These are phyloP conservation scores for Bretziella fagacearum DNA, from an alignment of 2,329 filamentous ascomycete genomes.

Conservation along the genomic window DNA sequence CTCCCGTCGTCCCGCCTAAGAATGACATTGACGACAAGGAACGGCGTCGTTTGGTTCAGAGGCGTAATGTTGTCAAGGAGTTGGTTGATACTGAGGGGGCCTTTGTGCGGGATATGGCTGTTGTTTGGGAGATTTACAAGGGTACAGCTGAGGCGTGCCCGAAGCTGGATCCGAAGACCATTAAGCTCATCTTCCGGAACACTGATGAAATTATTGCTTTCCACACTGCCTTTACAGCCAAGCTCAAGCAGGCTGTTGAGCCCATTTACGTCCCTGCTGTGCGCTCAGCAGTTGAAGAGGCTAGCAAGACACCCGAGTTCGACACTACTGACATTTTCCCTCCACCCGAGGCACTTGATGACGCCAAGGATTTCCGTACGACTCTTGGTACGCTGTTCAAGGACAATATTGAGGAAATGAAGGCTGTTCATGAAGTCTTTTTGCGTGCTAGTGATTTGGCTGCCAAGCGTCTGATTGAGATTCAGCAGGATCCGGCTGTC, in stretches of 20 bases:
- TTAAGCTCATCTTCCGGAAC: constrained; percentile 84
- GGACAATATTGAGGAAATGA: constrained; percentile 42
- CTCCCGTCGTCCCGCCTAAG: constrained; percentile 13
- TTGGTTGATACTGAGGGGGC: constrained; percentile 76
- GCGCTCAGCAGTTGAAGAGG: neutral
- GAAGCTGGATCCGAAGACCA: constrained; percentile 63
- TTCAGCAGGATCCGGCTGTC: constrained; percentile 45
- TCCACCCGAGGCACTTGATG: constrained; percentile 26
- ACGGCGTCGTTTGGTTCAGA: constrained; percentile 57
- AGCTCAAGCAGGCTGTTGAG: constrained; percentile 65
- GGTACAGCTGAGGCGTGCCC: constrained; percentile 72
- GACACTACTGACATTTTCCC: constrained; percentile 27
- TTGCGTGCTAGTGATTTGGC: constrained; percentile 46
- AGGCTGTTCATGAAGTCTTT: constrained; percentile 42
- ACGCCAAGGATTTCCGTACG: constrained; percentile 36
- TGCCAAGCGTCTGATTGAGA: constrained; percentile 42
- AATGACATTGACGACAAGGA: constrained; percentile 23
- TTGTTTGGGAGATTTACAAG: constrained; percentile 95
- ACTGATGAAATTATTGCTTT: constrained; percentile 81
- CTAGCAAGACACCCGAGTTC: constrained; percentile 22
- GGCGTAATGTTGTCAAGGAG: constrained; percentile 76
- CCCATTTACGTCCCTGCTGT: constrained; percentile 52
- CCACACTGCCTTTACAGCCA: constrained; percentile 59
- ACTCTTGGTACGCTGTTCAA: constrained; percentile 37
- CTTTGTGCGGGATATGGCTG: constrained; percentile 90